Evolutionary conservation across 768 basidiomycete genomes (phyloP).

Genomic region (Tulasnella sp.): DNA sequence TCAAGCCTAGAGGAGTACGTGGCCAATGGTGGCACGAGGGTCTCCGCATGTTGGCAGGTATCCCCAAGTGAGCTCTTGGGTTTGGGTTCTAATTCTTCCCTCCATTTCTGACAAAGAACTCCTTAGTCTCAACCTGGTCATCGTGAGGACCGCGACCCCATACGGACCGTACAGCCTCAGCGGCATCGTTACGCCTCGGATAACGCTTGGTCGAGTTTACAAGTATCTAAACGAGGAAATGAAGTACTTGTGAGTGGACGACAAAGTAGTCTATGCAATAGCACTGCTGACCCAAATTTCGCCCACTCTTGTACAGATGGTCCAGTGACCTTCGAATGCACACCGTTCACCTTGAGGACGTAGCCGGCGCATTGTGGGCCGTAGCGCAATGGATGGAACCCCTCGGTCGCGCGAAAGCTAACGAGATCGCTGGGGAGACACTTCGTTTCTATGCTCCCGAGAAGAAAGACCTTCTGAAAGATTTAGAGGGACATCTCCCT

Average conservation of each 20-base stretch:
- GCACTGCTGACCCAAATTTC: background rate
- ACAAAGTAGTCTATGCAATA: conserved; percentile 7
- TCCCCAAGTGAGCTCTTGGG: conserved; percentile 48
- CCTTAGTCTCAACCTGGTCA: conserved; percentile 13
- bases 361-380: conserved; percentile 70
- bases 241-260: conserved; percentile 60
- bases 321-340: conserved; percentile 46
- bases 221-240: conserved; percentile 76
- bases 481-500: conserved; percentile 54
- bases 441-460: conserved; percentile 59
- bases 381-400: conserved; percentile 66
- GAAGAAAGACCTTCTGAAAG: conserved; percentile 50
- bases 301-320: conserved; percentile 44
- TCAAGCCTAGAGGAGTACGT: conserved; percentile 58
- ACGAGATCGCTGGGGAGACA: conserved; percentile 56
- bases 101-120: no score
- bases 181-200: conserved; percentile 61
- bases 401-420: conserved; percentile 56
- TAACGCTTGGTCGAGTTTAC: conserved; percentile 72
- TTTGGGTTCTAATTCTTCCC: conserved; percentile 14
- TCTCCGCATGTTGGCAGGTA: conserved; percentile 61
- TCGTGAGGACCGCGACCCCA: conserved; percentile 62
- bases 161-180: conserved; percentile 77
- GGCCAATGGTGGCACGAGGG: conserved; percentile 91
- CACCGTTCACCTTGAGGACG: conserved; percentile 70